phyloP scores from a whole-genome alignment of 2,329 filamentous ascomycete species.

The Stachybotrys elegans region DNA sequence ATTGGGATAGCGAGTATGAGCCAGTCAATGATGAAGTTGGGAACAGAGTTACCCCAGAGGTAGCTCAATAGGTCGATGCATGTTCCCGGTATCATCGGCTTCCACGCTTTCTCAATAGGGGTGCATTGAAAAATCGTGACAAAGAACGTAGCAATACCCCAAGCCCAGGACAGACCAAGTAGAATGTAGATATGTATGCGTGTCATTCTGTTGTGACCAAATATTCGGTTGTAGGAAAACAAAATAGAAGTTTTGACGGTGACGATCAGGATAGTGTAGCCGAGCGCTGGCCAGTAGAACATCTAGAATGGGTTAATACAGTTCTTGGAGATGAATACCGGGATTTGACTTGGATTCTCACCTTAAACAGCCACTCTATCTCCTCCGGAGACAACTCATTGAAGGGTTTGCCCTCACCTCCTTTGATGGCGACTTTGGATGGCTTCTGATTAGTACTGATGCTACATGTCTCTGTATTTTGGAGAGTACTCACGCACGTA shows the following conservation, averaged over 20 bases:
- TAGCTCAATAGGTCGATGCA: slow-evolving; percentile 21
- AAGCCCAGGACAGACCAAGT: not conserved
- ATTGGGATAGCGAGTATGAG: slow-evolving; percentile 1
- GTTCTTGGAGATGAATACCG: too few species aligned
- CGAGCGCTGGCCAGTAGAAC: not conserved
- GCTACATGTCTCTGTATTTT: too few species aligned
- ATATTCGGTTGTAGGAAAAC: slow-evolving; percentile 1
- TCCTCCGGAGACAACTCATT: not conserved
- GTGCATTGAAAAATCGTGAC: slow-evolving; percentile 12
- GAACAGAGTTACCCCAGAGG: not conserved
- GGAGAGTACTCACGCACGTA: not conserved
- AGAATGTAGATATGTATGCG: not conserved
- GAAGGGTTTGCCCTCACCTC: not conserved
- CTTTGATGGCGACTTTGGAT: not conserved
- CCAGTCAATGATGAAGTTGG: slow-evolving; percentile 3
- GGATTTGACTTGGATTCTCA: too few species aligned
- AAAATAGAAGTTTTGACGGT: not conserved
- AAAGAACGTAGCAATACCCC: slow-evolving; percentile 1
- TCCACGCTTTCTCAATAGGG: slow-evolving; percentile 12
- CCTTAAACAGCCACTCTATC: not conserved
- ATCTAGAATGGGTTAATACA: too few species aligned
- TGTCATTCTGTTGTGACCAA: not conserved
- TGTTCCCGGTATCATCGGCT: slow-evolving; percentile 7
- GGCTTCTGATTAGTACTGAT: not conserved
- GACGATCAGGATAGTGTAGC: not conserved